Conservation (phyloP, 2,329 filamentous ascomycete genomes). For the Plectosphaerella sp. region DNA sequence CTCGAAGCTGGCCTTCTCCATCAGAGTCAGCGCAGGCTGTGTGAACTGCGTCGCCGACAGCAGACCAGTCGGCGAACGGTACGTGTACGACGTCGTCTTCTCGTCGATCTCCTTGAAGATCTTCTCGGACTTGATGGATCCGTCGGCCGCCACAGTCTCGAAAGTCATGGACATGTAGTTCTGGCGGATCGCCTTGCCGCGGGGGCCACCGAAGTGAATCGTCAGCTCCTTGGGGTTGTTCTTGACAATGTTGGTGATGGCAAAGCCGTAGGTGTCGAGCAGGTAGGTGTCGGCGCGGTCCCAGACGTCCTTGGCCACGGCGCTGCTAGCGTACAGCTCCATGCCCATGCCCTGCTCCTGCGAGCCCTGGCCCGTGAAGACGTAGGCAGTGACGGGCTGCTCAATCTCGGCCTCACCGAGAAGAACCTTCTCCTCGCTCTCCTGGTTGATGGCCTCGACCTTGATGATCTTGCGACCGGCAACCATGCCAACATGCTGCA, state of each 20-base stretch:
- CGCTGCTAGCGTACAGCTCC: conserved; percentile 92
- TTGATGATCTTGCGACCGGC: conserved; percentile 99
- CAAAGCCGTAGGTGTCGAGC: conserved; percentile 97
- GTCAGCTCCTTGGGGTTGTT: conserved; percentile 99
- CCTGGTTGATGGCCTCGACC: conserved; percentile 92
- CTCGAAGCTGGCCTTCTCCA: conserved; percentile 99
- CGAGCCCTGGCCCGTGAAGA: conserved; percentile 97
- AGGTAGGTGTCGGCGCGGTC: conserved; percentile 97
- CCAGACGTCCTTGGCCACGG: conserved; percentile 96
- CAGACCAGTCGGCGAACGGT: conserved; percentile 88
- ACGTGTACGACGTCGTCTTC: conserved; percentile 91
- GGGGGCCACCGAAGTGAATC: conserved; percentile 94
- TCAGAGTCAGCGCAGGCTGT: conserved; percentile 91
- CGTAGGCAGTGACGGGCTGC: conserved; percentile 92
- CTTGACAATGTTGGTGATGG: conserved; percentile 97
- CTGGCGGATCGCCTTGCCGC: conserved; percentile 93
- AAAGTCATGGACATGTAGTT: conserved; percentile 99
- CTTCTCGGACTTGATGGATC: conserved; percentile 93
- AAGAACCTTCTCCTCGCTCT: conserved; percentile 94
- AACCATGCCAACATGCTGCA: conserved; percentile 97
- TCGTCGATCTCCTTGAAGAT: conserved; percentile 99
- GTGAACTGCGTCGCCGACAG: conserved; percentile 98
- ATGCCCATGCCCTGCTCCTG: conserved; percentile 99
- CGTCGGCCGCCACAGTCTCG: conserved; percentile 91
- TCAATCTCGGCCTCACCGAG: conserved; percentile 95